Conservation (phyloP, 2,329 filamentous ascomycete species). For the Colletotrichum karsti region DNA sequence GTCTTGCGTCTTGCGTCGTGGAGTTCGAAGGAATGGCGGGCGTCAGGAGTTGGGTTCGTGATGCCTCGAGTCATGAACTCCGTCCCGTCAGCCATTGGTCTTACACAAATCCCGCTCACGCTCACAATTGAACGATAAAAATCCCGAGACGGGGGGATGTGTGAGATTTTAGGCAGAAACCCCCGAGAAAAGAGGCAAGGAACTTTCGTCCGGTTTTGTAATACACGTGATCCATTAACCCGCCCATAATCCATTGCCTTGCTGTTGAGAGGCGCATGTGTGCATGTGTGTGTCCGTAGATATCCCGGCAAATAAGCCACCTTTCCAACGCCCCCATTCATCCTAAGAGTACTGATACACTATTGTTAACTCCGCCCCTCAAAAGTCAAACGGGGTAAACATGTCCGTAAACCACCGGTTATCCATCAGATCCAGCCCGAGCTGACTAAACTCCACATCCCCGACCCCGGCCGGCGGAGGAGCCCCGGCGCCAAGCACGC, state of each 20-base stretch:
- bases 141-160: too few species aligned
- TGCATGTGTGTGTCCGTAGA: background rate
- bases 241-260: too few species aligned
- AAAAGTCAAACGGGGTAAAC: slow-evolving; percentile 27
- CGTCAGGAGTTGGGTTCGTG: too few species aligned
- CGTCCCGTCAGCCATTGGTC: too few species aligned
- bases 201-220: too few species aligned
- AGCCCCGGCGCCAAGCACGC: background rate
- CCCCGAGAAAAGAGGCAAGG: too few species aligned
- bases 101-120: background rate
- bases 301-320: background rate
- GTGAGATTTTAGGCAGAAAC: too few species aligned
- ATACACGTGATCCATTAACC: too few species aligned
- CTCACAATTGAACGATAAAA: too few species aligned
- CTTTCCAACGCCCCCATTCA: background rate
- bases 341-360: background rate
- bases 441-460: slow-evolving; percentile 17
- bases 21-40: too few species aligned
- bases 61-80: too few species aligned
- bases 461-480: background rate
- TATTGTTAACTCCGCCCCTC: background rate
- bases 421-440: slow-evolving; percentile 22
- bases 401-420: slow-evolving; percentile 26
- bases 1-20: too few species aligned
- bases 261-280: background rate